A percentile compares a stretch with the other conserved stretches of the same genome.
phyloP scores from a whole-genome alignment of 2,329 filamentous ascomycete species.

The Ascochyta viciae-villosae region DNA sequence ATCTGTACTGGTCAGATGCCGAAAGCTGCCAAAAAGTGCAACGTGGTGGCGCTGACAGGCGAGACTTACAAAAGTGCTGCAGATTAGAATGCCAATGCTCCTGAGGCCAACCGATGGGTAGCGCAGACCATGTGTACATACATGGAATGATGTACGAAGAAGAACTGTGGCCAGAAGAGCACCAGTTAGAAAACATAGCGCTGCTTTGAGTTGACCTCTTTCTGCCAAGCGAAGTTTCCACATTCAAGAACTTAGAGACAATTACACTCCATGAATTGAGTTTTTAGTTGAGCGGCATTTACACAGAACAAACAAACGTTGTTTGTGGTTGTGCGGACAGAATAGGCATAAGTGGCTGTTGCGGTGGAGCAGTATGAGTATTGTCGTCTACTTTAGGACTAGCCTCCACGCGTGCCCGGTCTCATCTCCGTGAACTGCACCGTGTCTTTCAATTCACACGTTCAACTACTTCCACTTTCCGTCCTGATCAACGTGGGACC shows the following conservation, averaged over 20 bases:
- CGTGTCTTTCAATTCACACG: constrained; percentile 11
- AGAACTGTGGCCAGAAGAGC: not conserved
- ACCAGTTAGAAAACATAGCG: not conserved
- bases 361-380: constrained; percentile 7
- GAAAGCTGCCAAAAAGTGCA: constrained; percentile 5
- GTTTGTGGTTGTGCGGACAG: not conserved
- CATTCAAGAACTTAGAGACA: too few relatives aligned
- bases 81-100: not conserved
- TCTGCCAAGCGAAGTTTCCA: too few relatives aligned
- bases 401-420: constrained; percentile 5
- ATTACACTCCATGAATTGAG: too few relatives aligned
- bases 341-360: not conserved
- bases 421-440: constrained; percentile 13
- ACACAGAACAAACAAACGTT: too few relatives aligned
- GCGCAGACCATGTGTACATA: not conserved
- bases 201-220: not conserved
- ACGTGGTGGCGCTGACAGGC: constrained; percentile 14
- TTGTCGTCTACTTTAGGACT: constrained; percentile 3
- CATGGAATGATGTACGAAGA: not conserved
- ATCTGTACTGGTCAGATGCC: not conserved
- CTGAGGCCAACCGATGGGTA: not conserved
- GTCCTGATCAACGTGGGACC: too few relatives aligned
- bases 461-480: not conserved
- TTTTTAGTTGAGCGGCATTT: too few relatives aligned
- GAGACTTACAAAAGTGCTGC: constrained; percentile 15